These are phyloP conservation scores for Mallotus japonicus DNA, from an alignment of 441 rosid genomes.

Conservation along the genomic window DNA sequence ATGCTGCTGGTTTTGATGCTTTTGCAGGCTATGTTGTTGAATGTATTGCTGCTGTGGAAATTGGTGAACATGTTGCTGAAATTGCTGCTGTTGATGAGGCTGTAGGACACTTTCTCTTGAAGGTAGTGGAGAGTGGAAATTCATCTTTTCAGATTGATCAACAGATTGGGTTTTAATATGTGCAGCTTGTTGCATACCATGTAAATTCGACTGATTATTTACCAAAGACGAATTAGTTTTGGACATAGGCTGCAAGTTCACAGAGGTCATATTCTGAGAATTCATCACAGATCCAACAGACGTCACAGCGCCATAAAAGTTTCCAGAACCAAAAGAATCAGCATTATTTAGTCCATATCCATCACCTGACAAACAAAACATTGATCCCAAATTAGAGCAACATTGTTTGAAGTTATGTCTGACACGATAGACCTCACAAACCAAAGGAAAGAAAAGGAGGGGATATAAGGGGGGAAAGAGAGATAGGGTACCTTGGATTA, in stretches of 20 bases:
- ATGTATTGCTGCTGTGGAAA: slow-evolving; percentile 68
- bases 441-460: neutral
- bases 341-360: slow-evolving; percentile 62
- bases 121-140: slow-evolving; percentile 47
- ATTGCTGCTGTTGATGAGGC: slow-evolving; percentile 73
- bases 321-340: slow-evolving; percentile 73
- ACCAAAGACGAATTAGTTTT: slow-evolving; percentile 53
- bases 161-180: slow-evolving; percentile 43
- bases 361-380: slow-evolving; percentile 61
- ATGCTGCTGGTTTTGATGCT: slow-evolving; percentile 72
- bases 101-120: slow-evolving; percentile 49
- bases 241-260: slow-evolving; percentile 59
- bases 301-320: slow-evolving; percentile 56
- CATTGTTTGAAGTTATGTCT: neutral
- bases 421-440: neutral
- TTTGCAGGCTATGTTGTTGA: slow-evolving; percentile 62
- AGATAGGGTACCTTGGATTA: slow-evolving; percentile 58
- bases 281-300: slow-evolving; percentile 64
- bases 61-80: slow-evolving; percentile 66
- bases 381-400: neutral
- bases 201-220: slow-evolving; percentile 52
- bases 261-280: slow-evolving; percentile 57
- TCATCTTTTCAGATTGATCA: slow-evolving; percentile 55
- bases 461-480: slow-evolving; percentile 11
- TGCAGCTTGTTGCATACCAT: slow-evolving; percentile 46